phyloP scores from a whole-genome alignment of 2,329 filamentous ascomycete species.

The Pseudogymnoascus sp. region DNA sequence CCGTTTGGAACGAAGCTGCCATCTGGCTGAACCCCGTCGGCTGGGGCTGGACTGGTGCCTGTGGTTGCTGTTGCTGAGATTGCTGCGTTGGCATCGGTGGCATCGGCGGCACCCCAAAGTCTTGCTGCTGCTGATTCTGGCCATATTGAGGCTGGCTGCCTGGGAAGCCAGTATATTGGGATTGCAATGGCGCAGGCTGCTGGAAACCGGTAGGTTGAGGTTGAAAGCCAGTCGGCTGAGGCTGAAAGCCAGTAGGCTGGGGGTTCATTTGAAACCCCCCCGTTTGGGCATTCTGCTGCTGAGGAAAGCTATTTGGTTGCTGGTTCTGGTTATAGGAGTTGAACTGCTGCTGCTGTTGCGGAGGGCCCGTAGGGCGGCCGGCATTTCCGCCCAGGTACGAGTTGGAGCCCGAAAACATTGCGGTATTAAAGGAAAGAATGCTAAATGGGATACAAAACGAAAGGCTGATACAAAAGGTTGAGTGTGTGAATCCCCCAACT shows the following conservation, averaged over 20 bases:
- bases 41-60: constrained; percentile 55
- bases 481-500: background rate
- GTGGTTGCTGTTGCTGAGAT: constrained; percentile 45
- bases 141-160: constrained; percentile 33
- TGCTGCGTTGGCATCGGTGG: constrained; percentile 27
- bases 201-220: constrained; percentile 53
- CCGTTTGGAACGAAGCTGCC: constrained; percentile 56
- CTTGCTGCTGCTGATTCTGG: constrained; percentile 39
- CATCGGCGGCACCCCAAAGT: constrained; percentile 26
- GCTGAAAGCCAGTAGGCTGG: constrained; percentile 29
- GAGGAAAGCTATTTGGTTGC: constrained; percentile 16
- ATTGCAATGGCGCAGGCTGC: constrained; percentile 40
- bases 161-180: constrained; percentile 54
- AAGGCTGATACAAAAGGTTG: constrained; percentile 10
- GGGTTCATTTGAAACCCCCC: constrained; percentile 11
- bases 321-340: constrained; percentile 32
- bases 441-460: constrained; percentile 11
- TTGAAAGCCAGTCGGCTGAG: constrained; percentile 36
- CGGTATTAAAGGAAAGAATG: constrained; percentile 16
- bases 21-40: constrained; percentile 58
- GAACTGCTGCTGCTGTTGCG: constrained; percentile 46
- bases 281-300: constrained; percentile 31
- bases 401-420: constrained; percentile 87
- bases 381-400: constrained; percentile 74
- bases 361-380: constrained; percentile 62